phyloP scores from a whole-genome alignment of 192 early-diverging fungal genomes.

The Coemansia sp. region DNA sequence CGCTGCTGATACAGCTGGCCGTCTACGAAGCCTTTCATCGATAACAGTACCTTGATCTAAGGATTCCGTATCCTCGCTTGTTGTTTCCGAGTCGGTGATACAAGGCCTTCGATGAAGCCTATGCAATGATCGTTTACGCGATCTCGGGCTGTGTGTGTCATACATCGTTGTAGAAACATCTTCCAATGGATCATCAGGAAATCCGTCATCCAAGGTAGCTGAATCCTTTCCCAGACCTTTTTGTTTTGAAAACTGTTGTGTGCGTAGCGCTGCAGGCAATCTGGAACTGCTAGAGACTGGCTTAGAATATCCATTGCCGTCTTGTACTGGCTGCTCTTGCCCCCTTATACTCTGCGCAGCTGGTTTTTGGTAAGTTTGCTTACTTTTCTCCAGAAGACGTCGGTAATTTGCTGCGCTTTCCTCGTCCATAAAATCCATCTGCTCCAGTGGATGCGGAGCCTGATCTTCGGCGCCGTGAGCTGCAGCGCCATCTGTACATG shows the following conservation, averaged over 20 bases:
- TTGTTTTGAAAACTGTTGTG: too few relatives aligned
- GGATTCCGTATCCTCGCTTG: slow-evolving; percentile 22
- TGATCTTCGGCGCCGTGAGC: slow-evolving; percentile 6
- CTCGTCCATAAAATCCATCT: slow-evolving; percentile 45
- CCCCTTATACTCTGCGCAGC: background rate
- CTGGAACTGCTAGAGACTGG: too few relatives aligned
- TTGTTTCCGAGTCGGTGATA: slow-evolving; percentile 33
- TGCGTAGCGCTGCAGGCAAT: too few relatives aligned
- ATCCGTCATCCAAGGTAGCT: slow-evolving; percentile 9
- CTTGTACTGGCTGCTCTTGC: background rate
- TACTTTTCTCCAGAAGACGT: slow-evolving; percentile 16
- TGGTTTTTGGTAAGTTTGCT: background rate
- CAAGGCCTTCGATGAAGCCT: background rate
- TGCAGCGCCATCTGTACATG: background rate
- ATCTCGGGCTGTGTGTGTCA: background rate
- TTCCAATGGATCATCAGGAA: slow-evolving; percentile 30
- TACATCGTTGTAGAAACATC: too few relatives aligned
- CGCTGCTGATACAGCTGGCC: background rate
- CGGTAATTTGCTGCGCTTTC: slow-evolving; percentile 47
- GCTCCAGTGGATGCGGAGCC: background rate
- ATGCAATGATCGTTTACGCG: background rate
- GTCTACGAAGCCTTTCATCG: slow-evolving; percentile 28
- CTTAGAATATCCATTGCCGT: too few relatives aligned
- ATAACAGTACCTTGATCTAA: slow-evolving; percentile 27
- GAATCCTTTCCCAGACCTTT: too few relatives aligned